Evolutionary conservation across 2,329 filamentous ascomycete genomes (phyloP).

Genomic region (Alternaria conjuncta): DNA sequence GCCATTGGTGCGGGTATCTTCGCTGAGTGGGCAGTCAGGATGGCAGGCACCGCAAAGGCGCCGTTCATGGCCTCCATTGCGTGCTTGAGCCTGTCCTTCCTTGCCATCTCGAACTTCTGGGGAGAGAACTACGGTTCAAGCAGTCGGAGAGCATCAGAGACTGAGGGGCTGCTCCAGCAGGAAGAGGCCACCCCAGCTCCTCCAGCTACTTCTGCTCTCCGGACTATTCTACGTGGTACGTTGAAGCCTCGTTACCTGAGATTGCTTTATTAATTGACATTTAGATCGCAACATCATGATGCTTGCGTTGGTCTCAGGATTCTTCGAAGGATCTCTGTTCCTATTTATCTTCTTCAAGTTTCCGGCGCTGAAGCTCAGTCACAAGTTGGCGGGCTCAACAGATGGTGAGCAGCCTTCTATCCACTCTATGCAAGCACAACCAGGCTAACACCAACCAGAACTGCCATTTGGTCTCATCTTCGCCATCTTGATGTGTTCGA

Average conservation of each 20-base stretch:
- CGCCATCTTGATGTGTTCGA: constrained; percentile 64
- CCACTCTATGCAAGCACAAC: too few relatives aligned
- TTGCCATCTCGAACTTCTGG: constrained; percentile 58
- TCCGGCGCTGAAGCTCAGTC: constrained; percentile 56
- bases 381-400: constrained; percentile 36
- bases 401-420: constrained; percentile 24
- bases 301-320: constrained; percentile 60
- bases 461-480: constrained; percentile 61
- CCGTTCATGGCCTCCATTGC: constrained; percentile 59
- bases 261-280: background rate
- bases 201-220: constrained; percentile 30
- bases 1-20: constrained; percentile 62
- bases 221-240: constrained; percentile 32
- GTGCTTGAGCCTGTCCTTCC: constrained; percentile 54
- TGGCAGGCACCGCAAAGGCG: constrained; percentile 57
- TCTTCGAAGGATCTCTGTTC: constrained; percentile 68
- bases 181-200: constrained; percentile 30
- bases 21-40: constrained; percentile 59
- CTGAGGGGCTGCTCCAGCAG: constrained; percentile 32
- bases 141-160: constrained; percentile 23
- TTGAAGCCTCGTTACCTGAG: background rate
- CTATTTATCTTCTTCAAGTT: constrained; percentile 70
- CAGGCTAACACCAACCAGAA: constrained; percentile 23
- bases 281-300: constrained; percentile 57
- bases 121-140: constrained; percentile 59